Percentiles rank a stretch among this genome's conserved stretches.
Conservation (phyloP, 441 rosid genomes). For the Populus hybrid region DNA sequence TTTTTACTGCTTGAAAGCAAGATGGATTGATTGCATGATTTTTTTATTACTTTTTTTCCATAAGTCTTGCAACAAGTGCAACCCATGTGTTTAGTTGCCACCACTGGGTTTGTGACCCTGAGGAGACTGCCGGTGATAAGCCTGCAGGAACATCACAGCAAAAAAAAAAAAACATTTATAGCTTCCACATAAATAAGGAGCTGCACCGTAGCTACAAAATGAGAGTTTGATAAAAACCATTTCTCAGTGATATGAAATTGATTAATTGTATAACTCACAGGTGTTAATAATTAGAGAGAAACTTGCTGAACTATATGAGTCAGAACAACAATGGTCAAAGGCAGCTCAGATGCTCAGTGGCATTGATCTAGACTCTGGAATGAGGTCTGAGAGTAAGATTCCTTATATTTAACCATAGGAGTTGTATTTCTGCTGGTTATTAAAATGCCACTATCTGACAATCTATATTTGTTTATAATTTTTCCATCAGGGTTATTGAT, state of each 20-base stretch:
- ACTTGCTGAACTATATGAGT: conserved; percentile 91
- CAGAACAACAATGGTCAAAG: conserved; percentile 93
- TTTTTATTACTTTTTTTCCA: not conserved
- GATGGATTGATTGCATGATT: not conserved
- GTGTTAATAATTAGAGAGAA: conserved; percentile 92
- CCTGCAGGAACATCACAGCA: too few relatives aligned
- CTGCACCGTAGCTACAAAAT: too few relatives aligned
- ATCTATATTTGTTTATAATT: conserved; percentile 4
- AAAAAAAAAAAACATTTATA: too few relatives aligned
- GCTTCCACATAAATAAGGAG: too few relatives aligned
- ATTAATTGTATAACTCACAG: conserved; percentile 29
- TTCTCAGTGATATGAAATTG: not conserved
- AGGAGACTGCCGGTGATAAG: too few relatives aligned
- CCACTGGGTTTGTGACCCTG: too few relatives aligned
- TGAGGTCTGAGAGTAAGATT: conserved; percentile 64
- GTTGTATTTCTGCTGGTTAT: not conserved
- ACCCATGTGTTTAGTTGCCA: too few relatives aligned
- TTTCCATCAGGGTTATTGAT: conserved; percentile 71
- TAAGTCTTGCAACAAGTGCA: too few relatives aligned
- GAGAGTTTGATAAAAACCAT: not conserved
- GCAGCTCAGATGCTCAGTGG: conserved; percentile 99
- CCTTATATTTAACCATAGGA: conserved; percentile 2
- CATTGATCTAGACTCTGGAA: conserved; percentile 92
- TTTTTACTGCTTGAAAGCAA: not conserved
- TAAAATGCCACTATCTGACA: not conserved